Percentiles rank a stretch among this genome's conserved stretches.
phyloP scores from a whole-genome alignment of 106 monocot species.

The Dendrobium huoshanense region DNA sequence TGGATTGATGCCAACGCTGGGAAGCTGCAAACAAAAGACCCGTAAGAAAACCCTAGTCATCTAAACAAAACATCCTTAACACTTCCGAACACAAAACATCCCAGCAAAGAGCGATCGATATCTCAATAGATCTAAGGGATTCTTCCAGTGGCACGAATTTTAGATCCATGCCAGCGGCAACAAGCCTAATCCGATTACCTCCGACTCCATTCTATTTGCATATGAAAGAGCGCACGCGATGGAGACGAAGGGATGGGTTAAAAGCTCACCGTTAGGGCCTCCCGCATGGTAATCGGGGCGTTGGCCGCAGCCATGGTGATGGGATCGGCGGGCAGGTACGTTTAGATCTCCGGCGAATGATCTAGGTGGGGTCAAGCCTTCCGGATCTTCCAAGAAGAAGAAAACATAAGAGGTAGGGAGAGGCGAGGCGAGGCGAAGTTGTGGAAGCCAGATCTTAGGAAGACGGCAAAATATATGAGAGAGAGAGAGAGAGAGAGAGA shows the following conservation, averaged over 20 bases:
- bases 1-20: slow-evolving; percentile 75
- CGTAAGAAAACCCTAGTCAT: no score
- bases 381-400: no score
- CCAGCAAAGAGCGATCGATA: not conserved
- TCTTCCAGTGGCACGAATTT: no score
- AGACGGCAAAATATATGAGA: no score
- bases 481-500: no score
- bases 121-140: not conserved
- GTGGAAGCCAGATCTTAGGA: not conserved
- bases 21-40: slow-evolving; percentile 35
- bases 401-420: not conserved
- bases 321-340: not conserved
- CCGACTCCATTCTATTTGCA: no score
- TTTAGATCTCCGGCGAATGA: not conserved
- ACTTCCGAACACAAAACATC: no score
- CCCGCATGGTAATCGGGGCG: slow-evolving; percentile 95
- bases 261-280: slow-evolving; percentile 72
- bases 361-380: no score
- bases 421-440: not conserved
- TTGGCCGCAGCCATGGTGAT: slow-evolving; percentile 89
- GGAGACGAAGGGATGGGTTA: not conserved
- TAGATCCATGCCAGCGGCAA: no score
- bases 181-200: no score
- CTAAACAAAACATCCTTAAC: no score
- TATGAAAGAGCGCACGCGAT: no score